Percentiles rank a stretch among this genome's conserved stretches.
Conservation (phyloP, 2,329 filamentous ascomycete species). For the Gnomoniopsis smithogilvyi region DNA sequence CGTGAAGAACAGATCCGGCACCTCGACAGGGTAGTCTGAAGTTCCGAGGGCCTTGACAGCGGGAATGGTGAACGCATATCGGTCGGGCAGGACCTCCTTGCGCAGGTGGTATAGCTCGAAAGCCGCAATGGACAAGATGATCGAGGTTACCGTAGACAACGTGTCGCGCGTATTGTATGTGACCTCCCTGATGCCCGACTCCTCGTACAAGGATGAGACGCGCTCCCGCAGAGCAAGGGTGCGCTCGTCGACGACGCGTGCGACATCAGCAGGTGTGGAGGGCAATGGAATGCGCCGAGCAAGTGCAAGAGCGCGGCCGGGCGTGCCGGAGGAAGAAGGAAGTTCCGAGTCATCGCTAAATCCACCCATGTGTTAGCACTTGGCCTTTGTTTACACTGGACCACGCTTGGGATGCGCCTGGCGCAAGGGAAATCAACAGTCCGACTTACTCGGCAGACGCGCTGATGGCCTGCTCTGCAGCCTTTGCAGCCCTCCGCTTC, state of each 20-base stretch:
- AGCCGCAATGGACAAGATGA: constrained; percentile 65
- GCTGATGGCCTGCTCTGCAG: constrained; percentile 39
- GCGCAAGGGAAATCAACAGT: neutral
- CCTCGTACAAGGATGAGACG: constrained; percentile 60
- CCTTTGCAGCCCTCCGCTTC: constrained; percentile 44
- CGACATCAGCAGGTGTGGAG: constrained; percentile 75
- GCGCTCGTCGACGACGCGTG: constrained; percentile 70
- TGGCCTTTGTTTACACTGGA: constrained; percentile 4
- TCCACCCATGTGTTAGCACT: constrained; percentile 6
- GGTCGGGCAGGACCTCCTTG: constrained; percentile 66
- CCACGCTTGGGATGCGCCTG: neutral
- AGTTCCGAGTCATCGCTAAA: constrained; percentile 34
- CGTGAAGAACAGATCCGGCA: constrained; percentile 80
- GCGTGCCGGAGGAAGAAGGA: constrained; percentile 45
- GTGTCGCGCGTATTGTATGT: constrained; percentile 65
- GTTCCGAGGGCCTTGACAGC: constrained; percentile 54
- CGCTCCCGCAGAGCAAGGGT: constrained; percentile 64
- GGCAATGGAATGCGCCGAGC: constrained; percentile 68
- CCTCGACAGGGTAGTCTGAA: constrained; percentile 57
- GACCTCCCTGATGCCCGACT: constrained; percentile 63
- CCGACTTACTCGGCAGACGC: constrained; percentile 38
- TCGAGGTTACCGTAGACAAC: constrained; percentile 68
- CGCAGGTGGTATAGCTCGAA: constrained; percentile 72
- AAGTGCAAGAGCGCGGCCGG: constrained; percentile 49
- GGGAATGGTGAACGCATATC: constrained; percentile 71